These are phyloP conservation scores for Albizia julibrissin DNA, from an alignment of 306 rosid species.

Conservation along the genomic window DNA sequence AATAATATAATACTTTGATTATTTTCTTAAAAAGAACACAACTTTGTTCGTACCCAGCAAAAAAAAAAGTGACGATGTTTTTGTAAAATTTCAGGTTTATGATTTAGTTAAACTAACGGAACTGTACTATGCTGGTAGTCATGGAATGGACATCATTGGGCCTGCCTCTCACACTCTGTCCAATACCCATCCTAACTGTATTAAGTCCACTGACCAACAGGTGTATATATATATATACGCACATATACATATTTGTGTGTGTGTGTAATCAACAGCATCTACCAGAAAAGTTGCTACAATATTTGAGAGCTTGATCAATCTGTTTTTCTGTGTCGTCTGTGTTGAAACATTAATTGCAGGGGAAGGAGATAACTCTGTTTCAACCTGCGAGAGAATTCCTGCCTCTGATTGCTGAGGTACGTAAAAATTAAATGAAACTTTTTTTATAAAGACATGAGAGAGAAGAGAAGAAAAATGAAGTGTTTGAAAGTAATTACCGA, in stretches of 20 bases:
- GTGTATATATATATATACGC: slow-evolving; percentile 6
- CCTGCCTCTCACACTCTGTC: slow-evolving; percentile 49
- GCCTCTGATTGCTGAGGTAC: slow-evolving; percentile 84
- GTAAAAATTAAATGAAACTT: not conserved
- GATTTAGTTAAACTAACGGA: slow-evolving; percentile 88
- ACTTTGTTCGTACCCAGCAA: not conserved
- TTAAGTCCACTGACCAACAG: slow-evolving; percentile 55
- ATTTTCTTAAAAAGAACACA: not conserved
- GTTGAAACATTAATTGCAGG: slow-evolving; percentile 43
- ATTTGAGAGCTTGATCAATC: not conserved
- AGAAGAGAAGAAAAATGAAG: not conserved
- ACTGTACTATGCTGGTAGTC: slow-evolving; percentile 97
- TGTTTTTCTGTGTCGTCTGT: not conserved
- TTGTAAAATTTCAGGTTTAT: slow-evolving; percentile 58
- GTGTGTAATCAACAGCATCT: not conserved
- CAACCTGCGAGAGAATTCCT: slow-evolving; percentile 90
- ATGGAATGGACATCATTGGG: slow-evolving; percentile 94
- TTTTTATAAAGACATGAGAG: not conserved
- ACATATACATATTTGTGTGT: no score
- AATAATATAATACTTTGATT: not conserved
- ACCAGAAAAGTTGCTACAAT: not conserved
- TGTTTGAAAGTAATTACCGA: not conserved
- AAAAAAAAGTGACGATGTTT: not conserved
- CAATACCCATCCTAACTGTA: slow-evolving; percentile 52
- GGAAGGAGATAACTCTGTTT: slow-evolving; percentile 76